Evolutionary conservation across 139 green algal species (phyloP), one percentile per base, ranked within the genome.

Genomic region (Asterochloris erici): DNA sequence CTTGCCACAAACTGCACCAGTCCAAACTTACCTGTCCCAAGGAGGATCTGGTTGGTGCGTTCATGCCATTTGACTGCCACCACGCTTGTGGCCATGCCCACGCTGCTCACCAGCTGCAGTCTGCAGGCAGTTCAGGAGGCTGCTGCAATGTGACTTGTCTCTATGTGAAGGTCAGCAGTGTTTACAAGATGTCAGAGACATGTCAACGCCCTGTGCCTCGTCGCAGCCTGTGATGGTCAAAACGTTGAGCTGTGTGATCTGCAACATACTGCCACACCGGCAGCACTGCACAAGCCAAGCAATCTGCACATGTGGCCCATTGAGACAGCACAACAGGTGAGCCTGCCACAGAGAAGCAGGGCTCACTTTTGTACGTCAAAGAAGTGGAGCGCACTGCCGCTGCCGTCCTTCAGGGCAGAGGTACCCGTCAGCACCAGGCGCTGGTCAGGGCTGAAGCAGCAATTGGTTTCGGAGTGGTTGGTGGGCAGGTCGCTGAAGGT

Each of bases 31-130:
- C 92, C 92, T 73, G 87, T 85, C 38, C 95, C 94, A n/a, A 95
- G 88, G 73, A 97, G 92, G 60, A 99, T 94, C 85, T 99, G 96
- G 88, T 99, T 99, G 29, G 99, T 88, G 15, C 88, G 82, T 6
- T 85, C 81, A 83, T 99, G 96, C 96, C 97, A 99, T 19, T 81
- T 62, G 38, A 96, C 62, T 0, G 90, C 90, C 23, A 90, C 92
- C 61, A 90, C 92, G 63, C 84, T 91, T 71, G 82, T 80, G 13
- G 86, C 83, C 83, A 95, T 91, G 73, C 86, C 90, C 26, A 96
- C 77, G 63, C 87, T 80, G 28, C 88, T 83, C 84, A 95, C 87
- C 63, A 91, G 47, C 47, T 79, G 28, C 78, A 68, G 27, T 60
- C 64, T 79, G 70, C 62, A 69, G 64, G 11, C 14, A 61, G 66